Evolutionary conservation across 139 green algal species (phyloP).

Genomic region (Picochlorum costavermella): DNA sequence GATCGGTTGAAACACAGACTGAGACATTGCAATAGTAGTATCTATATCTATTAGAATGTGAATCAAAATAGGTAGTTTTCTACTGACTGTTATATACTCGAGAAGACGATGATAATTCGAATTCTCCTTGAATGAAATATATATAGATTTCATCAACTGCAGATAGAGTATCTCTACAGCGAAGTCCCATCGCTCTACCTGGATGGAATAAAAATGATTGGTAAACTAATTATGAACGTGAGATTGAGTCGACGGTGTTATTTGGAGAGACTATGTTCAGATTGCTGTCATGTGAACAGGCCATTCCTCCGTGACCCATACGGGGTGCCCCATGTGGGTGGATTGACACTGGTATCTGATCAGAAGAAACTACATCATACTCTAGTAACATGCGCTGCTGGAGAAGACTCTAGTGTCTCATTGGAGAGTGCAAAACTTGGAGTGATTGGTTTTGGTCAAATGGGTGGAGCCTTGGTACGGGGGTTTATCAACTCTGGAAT

Average conservation of each 20-base stretch:
- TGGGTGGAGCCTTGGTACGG: slow-evolving; percentile 54
- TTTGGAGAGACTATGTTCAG: no score
- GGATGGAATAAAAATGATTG: no score
- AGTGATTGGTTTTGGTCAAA: slow-evolving; percentile 49
- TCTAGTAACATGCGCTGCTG: not conserved
- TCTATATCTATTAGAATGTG: not conserved
- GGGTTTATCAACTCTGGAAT: slow-evolving; percentile 39
- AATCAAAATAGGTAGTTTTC: not conserved
- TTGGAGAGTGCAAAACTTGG: slow-evolving; percentile 23
- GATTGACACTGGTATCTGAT: no score
- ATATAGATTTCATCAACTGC: no score
- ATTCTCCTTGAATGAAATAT: no score
- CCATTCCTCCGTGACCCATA: not conserved
- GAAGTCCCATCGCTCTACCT: no score
- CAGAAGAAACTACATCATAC: no score
- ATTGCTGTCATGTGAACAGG: no score
- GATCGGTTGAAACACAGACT: slow-evolving; percentile 25
- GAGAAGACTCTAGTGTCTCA: not conserved
- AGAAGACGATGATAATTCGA: no score
- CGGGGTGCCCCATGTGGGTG: not conserved
- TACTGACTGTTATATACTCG: not conserved
- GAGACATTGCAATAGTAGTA: slow-evolving; percentile 8
- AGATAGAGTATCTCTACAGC: no score
- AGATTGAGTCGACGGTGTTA: no score
- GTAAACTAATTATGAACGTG: no score